Conservation (phyloP, 441 rosid genomes). For the Bocquillonia castaneifolia region DNA sequence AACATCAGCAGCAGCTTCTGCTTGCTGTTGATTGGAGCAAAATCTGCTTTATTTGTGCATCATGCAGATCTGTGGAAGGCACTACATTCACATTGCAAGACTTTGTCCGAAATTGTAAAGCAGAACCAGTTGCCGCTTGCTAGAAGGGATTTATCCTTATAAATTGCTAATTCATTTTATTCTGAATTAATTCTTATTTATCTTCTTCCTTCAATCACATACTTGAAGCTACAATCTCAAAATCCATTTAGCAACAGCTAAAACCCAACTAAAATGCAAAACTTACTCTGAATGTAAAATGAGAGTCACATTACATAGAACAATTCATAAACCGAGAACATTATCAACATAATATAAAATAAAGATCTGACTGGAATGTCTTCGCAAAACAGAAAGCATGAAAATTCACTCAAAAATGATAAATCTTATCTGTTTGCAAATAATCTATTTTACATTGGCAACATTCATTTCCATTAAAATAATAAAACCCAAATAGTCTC, state of each 20-base stretch:
- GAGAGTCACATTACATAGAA: not conserved
- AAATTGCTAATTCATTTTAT: conserved; percentile 42
- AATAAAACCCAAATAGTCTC: not conserved
- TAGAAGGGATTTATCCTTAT: conserved; percentile 82
- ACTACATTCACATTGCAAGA: conserved; percentile 63
- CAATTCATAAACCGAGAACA: not conserved
- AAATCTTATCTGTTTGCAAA: not conserved
- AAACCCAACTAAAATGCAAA: not conserved
- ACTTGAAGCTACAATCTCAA: not conserved
- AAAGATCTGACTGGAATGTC: conserved; percentile 6
- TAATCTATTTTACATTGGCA: not conserved
- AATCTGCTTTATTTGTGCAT: conserved; percentile 75
- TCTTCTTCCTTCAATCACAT: not conserved
- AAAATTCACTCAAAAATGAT: not conserved
- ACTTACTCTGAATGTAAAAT: not conserved
- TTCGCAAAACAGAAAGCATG: not conserved
- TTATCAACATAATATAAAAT: not conserved
- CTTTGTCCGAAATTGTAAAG: conserved; percentile 77
- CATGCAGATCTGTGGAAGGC: conserved; percentile 65
- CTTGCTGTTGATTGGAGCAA: conserved; percentile 82
- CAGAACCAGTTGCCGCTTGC: conserved; percentile 77
- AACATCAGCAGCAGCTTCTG: conserved; percentile 57
- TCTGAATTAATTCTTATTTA: not conserved
- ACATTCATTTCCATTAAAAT: not conserved
- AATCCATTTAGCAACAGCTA: not conserved